Evolutionary conservation across 2,329 filamentous ascomycete genomes (phyloP), one percentile per base, ranked within the genome.

Genomic region (Ophiostoma sp.): DNA sequence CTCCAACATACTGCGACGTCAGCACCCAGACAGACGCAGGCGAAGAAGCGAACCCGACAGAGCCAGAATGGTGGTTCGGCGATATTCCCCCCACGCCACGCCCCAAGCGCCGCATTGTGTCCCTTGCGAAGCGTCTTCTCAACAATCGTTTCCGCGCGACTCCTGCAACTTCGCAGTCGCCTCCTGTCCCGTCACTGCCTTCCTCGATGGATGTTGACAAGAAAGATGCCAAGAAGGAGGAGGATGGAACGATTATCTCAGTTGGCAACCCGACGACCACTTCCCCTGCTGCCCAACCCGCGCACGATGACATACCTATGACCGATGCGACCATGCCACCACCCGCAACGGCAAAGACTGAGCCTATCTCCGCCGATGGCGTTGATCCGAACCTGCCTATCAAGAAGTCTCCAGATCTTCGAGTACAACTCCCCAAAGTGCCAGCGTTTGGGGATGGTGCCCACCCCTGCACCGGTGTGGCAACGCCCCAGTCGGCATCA

Each of bases 371-470:
- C 48, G 23, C 60, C 67, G 39, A 33, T 6, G 67, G 62, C 13
- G 39, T 71, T 52, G 68, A 44, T 7, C 17, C 60, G 5, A 67
- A 31, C 27, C 7, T 52, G 48, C 73, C 72, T 31, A 83, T 79
- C 74, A 77, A 73, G 54, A 84, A 78, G 70, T 79, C 81, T 1
- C 80, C 81, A 0, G 83, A 86, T 68, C 74, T 86, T 4, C 80
- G 81, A 15, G 84, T 89, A 7, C 85, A 88, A 69, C 78, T 88
- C 77, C 86, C 87, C 8, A 83, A 86, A 1, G 80, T 80, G 81
- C 67, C 81, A 4, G 41, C 52, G 0, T 69, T 71, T 11, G 36
- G 48, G 7, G 71, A 73, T 4, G 69, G 35, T 5, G 35, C 76
- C 62, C 75, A 79, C 0, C 76, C 76, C 0, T 74, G 81, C 3